Evolutionary conservation across 257 asterid species (phyloP).

Genomic region (Anisodus tanguticus): DNA sequence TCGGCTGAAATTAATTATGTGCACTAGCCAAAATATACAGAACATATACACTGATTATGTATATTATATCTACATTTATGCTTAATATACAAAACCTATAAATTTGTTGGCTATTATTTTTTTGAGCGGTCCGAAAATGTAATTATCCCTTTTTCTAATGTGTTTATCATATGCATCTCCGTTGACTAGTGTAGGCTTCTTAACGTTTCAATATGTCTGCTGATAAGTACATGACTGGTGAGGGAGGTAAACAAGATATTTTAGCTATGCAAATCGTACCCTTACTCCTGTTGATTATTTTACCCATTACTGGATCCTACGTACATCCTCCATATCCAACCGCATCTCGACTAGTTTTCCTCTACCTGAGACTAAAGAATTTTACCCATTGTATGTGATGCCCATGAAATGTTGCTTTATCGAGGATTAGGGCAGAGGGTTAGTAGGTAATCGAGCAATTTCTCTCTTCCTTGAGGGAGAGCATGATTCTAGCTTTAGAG

Average conservation of each 20-base stretch:
- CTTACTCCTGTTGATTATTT: neutral
- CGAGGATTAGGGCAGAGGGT: too few species aligned
- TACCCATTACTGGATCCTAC: neutral
- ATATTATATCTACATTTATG: too few species aligned
- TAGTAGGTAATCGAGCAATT: too few species aligned
- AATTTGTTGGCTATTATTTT: too few species aligned
- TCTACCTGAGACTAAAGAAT: neutral
- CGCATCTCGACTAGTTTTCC: neutral
- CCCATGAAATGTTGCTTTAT: neutral
- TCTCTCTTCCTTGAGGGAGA: too few species aligned
- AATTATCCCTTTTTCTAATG: neutral
- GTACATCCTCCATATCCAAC: neutral
- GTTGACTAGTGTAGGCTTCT: neutral
- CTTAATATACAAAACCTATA: too few species aligned
- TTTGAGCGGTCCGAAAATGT: too few species aligned
- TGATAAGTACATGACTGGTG: neutral
- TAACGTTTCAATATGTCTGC: neutral
- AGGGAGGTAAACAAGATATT: slow-evolving; percentile 4
- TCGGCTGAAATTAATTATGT: too few species aligned
- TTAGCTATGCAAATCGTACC: neutral
- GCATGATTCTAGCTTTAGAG: too few species aligned
- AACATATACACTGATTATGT: too few species aligned
- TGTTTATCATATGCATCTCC: neutral
- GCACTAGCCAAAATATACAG: too few species aligned
- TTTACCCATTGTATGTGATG: neutral